These are phyloP conservation scores for Piromyces finnis DNA, from an alignment of 192 early-diverging fungal species.

Conservation along the genomic window DNA sequence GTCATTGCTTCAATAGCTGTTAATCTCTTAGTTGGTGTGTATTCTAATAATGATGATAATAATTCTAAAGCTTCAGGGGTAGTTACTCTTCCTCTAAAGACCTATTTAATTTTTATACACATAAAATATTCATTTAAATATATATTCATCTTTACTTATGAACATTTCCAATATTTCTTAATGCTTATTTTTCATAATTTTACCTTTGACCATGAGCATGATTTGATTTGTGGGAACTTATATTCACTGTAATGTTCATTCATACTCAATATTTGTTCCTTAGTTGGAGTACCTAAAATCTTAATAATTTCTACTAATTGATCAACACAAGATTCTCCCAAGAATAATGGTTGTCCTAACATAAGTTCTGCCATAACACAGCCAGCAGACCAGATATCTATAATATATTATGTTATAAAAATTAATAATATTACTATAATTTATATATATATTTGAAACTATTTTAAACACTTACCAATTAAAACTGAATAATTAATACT, in stretches of 20 bases:
- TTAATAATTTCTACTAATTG: constrained; percentile 99
- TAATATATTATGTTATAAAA: not conserved
- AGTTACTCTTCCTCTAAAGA: constrained; percentile 67
- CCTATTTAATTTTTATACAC: constrained; percentile 14
- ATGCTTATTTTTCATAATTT: no score
- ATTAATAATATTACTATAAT: not conserved
- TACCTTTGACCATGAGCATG: constrained; percentile 74
- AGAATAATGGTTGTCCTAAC: constrained; percentile 82
- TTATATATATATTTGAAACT: no score
- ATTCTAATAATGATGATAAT: constrained; percentile 69
- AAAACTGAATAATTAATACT: constrained; percentile 78
- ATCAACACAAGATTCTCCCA: constrained; percentile 92
- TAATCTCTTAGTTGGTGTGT: constrained; percentile 66
- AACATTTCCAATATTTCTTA: no score
- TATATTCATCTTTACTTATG: no score
- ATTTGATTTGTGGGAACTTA: constrained; percentile 95
- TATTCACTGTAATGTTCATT: constrained; percentile 97
- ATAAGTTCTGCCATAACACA: constrained; percentile 95
- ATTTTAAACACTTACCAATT: constrained; percentile 16
- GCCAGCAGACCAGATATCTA: constrained; percentile 87
- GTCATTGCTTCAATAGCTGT: constrained; percentile 81
- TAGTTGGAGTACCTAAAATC: constrained; percentile 86
- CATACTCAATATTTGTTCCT: constrained; percentile 92
- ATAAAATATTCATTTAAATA: no score
- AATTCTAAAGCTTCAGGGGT: constrained; percentile 74